These are phyloP conservation scores for Sordaria brevicollis DNA, from an alignment of 495 filamentous ascomycete species.

Conservation along the genomic window DNA sequence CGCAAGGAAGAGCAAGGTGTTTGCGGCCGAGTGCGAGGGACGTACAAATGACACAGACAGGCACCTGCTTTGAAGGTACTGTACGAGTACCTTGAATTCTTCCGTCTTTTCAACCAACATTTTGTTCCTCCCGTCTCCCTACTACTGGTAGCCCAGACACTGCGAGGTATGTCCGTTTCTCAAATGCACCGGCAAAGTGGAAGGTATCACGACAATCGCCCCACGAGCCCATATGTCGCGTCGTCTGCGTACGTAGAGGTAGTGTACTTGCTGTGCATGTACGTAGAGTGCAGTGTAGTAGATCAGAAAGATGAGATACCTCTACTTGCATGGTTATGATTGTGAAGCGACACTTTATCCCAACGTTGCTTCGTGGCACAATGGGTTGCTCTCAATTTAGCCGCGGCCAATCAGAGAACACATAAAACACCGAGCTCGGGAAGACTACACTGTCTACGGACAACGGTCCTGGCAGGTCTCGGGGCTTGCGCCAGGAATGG, in stretches of 20 bases:
- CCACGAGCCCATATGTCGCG: not conserved
- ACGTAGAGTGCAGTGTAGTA: too few species aligned
- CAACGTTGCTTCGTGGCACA: constrained; percentile 9
- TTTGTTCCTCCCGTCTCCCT: not conserved
- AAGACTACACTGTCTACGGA: not conserved
- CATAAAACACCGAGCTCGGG: constrained; percentile 20
- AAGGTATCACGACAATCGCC: not conserved
- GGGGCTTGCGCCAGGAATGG: not conserved
- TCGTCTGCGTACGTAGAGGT: too few species aligned
- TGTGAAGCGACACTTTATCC: constrained; percentile 1
- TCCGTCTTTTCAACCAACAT: not conserved
- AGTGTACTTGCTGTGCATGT: too few species aligned
- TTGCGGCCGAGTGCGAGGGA: not conserved
- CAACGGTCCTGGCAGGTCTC: not conserved
- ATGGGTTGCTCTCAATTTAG: constrained; percentile 27
- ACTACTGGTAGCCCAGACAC: not conserved
- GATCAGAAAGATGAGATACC: too few species aligned
- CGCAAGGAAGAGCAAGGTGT: not conserved
- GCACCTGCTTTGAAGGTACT: not conserved
- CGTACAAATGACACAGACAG: too few species aligned
- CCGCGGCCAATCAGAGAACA: constrained; percentile 22
- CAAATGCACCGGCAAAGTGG: not conserved
- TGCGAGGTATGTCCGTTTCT: not conserved
- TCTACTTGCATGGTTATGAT: not conserved
- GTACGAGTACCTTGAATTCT: too few species aligned